Percentiles rank a stretch among this genome's conserved stretches.
Conservation (phyloP, 2,329 filamentous ascomycete species). For the Endothia cerciana region DNA sequence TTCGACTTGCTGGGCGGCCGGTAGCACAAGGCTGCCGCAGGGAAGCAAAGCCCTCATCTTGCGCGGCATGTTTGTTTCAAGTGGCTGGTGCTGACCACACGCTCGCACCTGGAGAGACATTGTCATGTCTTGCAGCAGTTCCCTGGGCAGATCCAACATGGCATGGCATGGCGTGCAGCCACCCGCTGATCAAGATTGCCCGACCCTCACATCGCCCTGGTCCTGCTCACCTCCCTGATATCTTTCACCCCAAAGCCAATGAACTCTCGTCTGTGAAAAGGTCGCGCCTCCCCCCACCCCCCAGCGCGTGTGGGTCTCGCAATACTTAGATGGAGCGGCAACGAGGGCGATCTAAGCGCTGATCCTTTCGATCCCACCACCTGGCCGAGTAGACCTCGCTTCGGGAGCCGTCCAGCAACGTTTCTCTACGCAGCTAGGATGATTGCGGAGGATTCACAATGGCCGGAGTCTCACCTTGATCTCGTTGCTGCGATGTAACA, state of each 20-base stretch:
- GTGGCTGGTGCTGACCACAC: neutral
- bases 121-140: neutral
- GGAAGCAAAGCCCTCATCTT: neutral
- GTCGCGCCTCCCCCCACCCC: neutral
- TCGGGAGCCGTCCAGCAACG: neutral
- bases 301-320: neutral
- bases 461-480: neutral
- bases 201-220: neutral
- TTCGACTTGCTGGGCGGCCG: neutral
- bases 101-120: neutral
- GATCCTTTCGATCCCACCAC: neutral
- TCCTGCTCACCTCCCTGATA: neutral
- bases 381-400: neutral
- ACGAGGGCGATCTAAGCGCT: neutral
- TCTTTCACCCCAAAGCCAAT: neutral
- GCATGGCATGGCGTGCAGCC: neutral
- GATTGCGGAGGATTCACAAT: neutral
- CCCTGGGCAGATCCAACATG: neutral
- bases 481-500: neutral
- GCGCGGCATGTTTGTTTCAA: neutral
- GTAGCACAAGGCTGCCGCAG: neutral
- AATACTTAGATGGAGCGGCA: slow-evolving; percentile 2
- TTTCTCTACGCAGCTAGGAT: neutral
- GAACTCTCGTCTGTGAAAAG: neutral
- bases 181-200: neutral